Evolutionary conservation across 768 basidiomycete species (phyloP).

Genomic region (Astraeus odoratus): DNA sequence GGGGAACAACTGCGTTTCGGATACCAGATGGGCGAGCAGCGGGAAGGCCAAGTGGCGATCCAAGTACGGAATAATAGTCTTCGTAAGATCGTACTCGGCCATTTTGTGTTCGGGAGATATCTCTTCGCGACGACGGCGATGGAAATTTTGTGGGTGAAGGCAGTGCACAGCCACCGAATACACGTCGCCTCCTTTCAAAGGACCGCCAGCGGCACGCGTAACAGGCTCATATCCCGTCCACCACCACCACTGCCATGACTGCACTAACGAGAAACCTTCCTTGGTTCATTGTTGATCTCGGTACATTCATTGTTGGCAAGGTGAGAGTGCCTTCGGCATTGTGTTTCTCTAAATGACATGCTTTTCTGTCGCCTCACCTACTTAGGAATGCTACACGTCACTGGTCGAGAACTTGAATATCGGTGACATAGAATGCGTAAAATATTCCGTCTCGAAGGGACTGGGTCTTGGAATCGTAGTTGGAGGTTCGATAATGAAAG

Average conservation of each 20-base stretch:
- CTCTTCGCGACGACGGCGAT: not conserved
- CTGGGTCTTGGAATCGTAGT: conserved; percentile 89
- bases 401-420: conserved; percentile 84
- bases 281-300: conserved; percentile 75
- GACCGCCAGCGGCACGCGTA: too few relatives aligned
- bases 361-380: too few relatives aligned
- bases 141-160: conserved; percentile 12
- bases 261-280: conserved; percentile 80
- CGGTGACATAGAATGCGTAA: conserved; percentile 73
- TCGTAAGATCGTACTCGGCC: conserved; percentile 89
- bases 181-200: conserved; percentile 6
- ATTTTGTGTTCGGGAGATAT: conserved; percentile 32
- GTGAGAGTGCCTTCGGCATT: conserved; percentile 30
- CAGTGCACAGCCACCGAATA: conserved; percentile 18
- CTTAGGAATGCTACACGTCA: conserved; percentile 82
- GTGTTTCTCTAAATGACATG: not conserved
- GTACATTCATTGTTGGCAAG: conserved; percentile 75
- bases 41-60: conserved; percentile 96
- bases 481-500: conserved; percentile 92
- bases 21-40: conserved; percentile 81
- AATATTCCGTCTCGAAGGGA: conserved; percentile 87
- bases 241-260: conserved; percentile 48
- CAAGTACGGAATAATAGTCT: conserved; percentile 84
- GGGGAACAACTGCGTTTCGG: conserved; percentile 68
- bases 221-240: not conserved